Evolutionary conservation across 2,329 filamentous ascomycete species (phyloP).

Genomic region (Magnaporthiopsis incrustans): DNA sequence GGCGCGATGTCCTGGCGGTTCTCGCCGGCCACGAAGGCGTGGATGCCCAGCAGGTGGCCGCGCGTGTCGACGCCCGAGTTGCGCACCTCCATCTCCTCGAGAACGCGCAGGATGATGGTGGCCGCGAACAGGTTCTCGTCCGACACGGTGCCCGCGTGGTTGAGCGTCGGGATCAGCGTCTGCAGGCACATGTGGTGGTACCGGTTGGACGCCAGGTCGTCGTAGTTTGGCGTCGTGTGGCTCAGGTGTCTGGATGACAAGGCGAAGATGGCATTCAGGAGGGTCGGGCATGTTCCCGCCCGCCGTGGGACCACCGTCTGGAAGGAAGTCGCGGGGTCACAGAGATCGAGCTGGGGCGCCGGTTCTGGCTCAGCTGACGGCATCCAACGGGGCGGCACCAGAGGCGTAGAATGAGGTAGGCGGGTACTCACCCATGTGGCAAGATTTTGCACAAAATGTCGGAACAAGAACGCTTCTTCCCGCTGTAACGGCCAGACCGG

Average conservation of each 20-base stretch:
- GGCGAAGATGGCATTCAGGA: constrained; percentile 50
- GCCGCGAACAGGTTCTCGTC: constrained; percentile 47
- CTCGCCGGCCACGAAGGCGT: constrained; percentile 36
- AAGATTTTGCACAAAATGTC: constrained; percentile 25
- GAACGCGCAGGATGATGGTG: constrained; percentile 46
- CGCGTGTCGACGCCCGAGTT: constrained; percentile 36
- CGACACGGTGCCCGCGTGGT: constrained; percentile 26
- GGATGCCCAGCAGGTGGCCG: constrained; percentile 37
- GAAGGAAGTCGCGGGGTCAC: constrained; percentile 38
- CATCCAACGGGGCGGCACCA: neutral
- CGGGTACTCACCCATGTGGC: constrained; percentile 22
- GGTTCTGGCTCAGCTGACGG: neutral
- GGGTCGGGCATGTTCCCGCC: constrained; percentile 39
- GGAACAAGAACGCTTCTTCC: constrained; percentile 21
- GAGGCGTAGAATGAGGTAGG: too few species aligned
- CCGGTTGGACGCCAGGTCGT: constrained; percentile 39
- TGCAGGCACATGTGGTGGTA: constrained; percentile 48
- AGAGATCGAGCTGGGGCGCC: constrained; percentile 30
- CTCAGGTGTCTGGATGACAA: constrained; percentile 47
- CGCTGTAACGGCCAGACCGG: constrained; percentile 21
- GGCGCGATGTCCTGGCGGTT: constrained; percentile 29
- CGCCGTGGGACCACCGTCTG: constrained; percentile 44
- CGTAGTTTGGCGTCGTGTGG: constrained; percentile 33
- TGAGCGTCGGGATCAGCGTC: constrained; percentile 39
- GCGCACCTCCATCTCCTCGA: constrained; percentile 46